Base-by-base conservation (phyloP, 1,139 yeast genomes). In the Hyphopichia wangnamkhiaoensis region DNA sequence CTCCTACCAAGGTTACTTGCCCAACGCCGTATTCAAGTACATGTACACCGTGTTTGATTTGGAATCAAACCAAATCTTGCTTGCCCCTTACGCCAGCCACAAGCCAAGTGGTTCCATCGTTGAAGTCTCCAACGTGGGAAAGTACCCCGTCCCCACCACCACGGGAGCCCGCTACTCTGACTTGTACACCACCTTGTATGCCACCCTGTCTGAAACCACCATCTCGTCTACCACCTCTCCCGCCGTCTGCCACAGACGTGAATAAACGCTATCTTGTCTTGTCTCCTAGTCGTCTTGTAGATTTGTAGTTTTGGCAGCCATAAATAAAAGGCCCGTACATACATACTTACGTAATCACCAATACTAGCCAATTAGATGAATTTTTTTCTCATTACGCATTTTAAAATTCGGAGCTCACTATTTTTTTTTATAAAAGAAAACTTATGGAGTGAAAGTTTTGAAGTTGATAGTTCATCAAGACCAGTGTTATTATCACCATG, bases 41-140 rank as follows among this genome's bases (percentile, higher is more conserved):
- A 43, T 43, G 35, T 57, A 54, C 41, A 42, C 53, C 4, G 55
- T 54, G 5, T 51, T 48, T 38, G 62, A 58, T 35, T 47, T 54
- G 26, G 59, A 52, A 10, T 41, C 44, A 32, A 43, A 48, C 39
- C 39, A 43, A 8, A 40, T 56, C 4, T 45, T 47, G 20, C 42
- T 59, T 39, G 62, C 58, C 2, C 46, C 44, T 7, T 46, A 46
- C 25, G 24, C 42, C n/a, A 18, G 34, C 6, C 17, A 23, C 9
- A 18, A 13, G n/a, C n/a, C n/a, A n/a, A n/a, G 34, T 24, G 32
- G 39, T 37, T 31, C 40, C 4, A 20, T 31, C 8, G 9, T 15
- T 18, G 21, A 21, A 10, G 42, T 26, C 14, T 26, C 29, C 9
- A 15, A 34, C 10, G 24, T 27, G n/a, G n/a, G n/a, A 8, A 24